phyloP scores from a whole-genome alignment of 2,329 filamentous ascomycete species.

The Aspergillus novoparasiticus region DNA sequence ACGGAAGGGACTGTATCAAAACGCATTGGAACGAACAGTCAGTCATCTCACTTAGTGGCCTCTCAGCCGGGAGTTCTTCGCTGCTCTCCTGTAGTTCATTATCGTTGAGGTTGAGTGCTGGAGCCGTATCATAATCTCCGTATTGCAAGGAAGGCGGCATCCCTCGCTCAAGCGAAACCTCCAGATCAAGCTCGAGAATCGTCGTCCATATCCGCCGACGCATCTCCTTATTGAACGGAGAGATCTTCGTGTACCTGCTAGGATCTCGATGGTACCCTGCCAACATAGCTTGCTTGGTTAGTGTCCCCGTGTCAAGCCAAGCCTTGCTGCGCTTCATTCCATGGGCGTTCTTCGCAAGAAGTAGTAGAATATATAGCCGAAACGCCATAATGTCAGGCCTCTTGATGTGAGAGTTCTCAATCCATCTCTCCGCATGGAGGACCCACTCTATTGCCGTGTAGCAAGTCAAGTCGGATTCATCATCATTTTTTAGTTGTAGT shows the following conservation, averaged over 20 bases:
- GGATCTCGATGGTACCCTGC: conserved; percentile 54
- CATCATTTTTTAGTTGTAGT: conserved; percentile 30
- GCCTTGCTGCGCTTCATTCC: conserved; percentile 57
- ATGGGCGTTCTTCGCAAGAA: conserved; percentile 54
- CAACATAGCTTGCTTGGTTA: conserved; percentile 56
- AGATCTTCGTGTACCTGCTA: conserved; percentile 35
- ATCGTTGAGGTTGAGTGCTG: conserved; percentile 55
- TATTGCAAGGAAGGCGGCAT: conserved; percentile 52
- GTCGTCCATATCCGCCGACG: conserved; percentile 60
- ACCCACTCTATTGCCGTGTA: conserved; percentile 66
- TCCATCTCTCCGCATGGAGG: conserved; percentile 82
- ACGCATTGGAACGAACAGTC: conserved; percentile 40
- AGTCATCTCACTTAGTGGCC: conserved; percentile 36
- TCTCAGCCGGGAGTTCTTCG: conserved; percentile 32
- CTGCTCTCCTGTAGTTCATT: conserved; percentile 47
- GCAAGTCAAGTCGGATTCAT: conserved; percentile 26
- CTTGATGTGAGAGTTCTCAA: conserved; percentile 73
- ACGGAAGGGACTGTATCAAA: conserved; percentile 32
- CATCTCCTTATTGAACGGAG: conserved; percentile 47
- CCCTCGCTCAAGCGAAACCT: conserved; percentile 58
- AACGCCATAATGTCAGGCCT: conserved; percentile 54
- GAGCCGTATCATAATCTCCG: conserved; percentile 51
- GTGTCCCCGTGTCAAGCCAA: conserved; percentile 54
- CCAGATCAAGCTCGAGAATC: conserved; percentile 59
- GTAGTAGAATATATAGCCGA: conserved; percentile 54